Base-by-base conservation (phyloP, 2,329 filamentous ascomycete genomes). In the Colletotrichum incanum region DNA sequence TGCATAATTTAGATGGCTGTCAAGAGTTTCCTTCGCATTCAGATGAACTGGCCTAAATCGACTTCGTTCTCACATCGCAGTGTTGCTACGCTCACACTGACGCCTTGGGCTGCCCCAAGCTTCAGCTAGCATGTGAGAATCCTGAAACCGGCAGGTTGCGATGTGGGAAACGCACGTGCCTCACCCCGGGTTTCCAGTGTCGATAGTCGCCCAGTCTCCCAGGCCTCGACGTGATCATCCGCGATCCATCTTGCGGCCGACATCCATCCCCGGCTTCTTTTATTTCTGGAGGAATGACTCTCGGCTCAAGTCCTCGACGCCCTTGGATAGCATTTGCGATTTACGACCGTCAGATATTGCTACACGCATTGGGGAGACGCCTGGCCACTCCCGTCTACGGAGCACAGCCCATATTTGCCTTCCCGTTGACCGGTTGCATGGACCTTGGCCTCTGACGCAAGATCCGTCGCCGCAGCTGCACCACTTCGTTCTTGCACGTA, bases 381-480 rank as follows among this genome's bases (percentile, higher is more conserved):
- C 62, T 49, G 39, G 23, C 34, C n/a, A 52, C 45, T 28, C 28
- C 14, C 23, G 50, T 54, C 26, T 39, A 59, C 65, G 28, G 52
- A 61, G 65, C 69, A 68, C 58, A 59, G 58, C 49, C 59, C 58
- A 47, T 58, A 39, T 50, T 54, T 63, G 50, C 69, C 56, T 59
- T 54, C 68, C 59, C 43, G 59, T 69, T 66, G 69, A 64, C 65
- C 65, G 28, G 39, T 64, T 72, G 59, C 65, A 72, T 63, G 69
- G 65, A 72, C 69, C 65, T 69, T 54, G 59, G 52, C 65, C 65
- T 72, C 65, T 69, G 59, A 72, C 69, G 65, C 69, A 72, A 72
- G 65, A 45, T 69, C 69, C 65, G 45, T 60, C 54, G 65, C 52
- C 54, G 59, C 50, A 45, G 59, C 65, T 28, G 59, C 54, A 64